These are phyloP conservation scores for Pichia sp. DNA, from an alignment of 1,139 yeast genomes.

Conservation along the genomic window DNA sequence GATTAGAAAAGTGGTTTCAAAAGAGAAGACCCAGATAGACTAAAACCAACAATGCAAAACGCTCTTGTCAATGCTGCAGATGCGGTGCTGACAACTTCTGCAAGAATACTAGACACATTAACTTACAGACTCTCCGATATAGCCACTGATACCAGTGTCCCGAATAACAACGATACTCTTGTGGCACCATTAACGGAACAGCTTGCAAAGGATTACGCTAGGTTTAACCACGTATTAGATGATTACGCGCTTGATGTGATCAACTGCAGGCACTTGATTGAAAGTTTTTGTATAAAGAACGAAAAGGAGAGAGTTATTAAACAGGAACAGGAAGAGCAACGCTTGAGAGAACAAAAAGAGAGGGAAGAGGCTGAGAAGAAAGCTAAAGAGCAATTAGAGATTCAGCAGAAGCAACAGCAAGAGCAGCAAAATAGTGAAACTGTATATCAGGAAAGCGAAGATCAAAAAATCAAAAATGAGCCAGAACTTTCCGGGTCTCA, in stretches of 20 bases:
- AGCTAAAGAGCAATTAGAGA: constrained; percentile 12
- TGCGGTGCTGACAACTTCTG: constrained; percentile 27
- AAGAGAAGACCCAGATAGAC: no score
- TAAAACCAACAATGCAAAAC: constrained; percentile 23
- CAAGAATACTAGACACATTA: constrained; percentile 25
- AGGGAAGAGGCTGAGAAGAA: constrained; percentile 2
- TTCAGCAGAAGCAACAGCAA: not conserved
- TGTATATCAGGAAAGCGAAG: constrained; percentile 5
- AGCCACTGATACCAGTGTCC: constrained; percentile 25
- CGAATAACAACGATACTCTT: constrained; percentile 27
- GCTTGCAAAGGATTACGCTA: constrained; percentile 25
- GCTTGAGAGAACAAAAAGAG: constrained; percentile 2
- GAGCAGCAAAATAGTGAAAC: constrained; percentile 3
- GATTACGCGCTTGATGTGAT: constrained; percentile 31
- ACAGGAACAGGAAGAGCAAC: constrained; percentile 16
- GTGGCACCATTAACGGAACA: constrained; percentile 21
- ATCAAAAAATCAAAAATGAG: constrained; percentile 1
- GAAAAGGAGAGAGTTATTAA: constrained; percentile 24
- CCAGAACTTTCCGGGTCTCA: constrained; percentile 1
- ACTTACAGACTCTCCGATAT: constrained; percentile 24
- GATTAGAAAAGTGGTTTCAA: no score
- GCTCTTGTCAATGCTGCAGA: constrained; percentile 25
- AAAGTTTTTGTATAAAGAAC: constrained; percentile 25
- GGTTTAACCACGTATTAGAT: constrained; percentile 31
- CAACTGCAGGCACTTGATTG: constrained; percentile 30